phyloP scores from a whole-genome alignment of 495 filamentous ascomycete genomes.

The Neurospora sp. region DNA sequence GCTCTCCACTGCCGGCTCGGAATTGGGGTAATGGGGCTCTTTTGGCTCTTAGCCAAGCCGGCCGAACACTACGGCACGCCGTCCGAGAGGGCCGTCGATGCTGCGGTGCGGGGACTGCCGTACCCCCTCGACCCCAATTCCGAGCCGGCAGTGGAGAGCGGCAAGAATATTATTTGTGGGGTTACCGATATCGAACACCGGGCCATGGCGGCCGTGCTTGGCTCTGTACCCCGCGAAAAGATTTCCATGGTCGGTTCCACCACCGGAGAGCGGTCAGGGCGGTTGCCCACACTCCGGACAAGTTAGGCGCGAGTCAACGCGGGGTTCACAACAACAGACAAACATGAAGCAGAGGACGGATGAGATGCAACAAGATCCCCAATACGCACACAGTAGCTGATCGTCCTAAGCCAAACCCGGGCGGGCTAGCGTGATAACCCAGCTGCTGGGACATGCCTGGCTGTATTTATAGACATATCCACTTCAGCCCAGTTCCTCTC shows the following conservation, averaged over 20 bases:
- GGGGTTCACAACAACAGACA: background rate
- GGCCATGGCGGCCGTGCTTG: background rate
- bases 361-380: background rate
- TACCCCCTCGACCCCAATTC: too few relatives aligned
- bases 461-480: background rate
- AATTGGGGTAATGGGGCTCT: too few relatives aligned
- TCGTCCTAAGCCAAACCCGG: background rate
- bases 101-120: too few relatives aligned
- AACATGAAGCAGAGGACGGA: background rate
- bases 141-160: background rate
- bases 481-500: background rate
- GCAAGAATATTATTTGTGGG: background rate
- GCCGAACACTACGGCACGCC: too few relatives aligned
- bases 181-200: too few relatives aligned
- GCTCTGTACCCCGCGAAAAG: background rate
- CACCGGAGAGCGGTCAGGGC: background rate
- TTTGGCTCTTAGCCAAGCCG: too few relatives aligned
- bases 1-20: background rate
- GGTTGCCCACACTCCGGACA: background rate
- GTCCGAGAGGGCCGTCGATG: too few relatives aligned
- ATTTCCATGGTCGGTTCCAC: background rate
- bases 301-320: background rate
- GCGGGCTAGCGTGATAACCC: background rate
- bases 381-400: background rate
- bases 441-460: background rate